Evolutionary conservation across 1,139 yeast genomes (phyloP), one percentile per base, ranked within the genome.

Genomic region (Saccharomycopsis hybrid): DNA sequence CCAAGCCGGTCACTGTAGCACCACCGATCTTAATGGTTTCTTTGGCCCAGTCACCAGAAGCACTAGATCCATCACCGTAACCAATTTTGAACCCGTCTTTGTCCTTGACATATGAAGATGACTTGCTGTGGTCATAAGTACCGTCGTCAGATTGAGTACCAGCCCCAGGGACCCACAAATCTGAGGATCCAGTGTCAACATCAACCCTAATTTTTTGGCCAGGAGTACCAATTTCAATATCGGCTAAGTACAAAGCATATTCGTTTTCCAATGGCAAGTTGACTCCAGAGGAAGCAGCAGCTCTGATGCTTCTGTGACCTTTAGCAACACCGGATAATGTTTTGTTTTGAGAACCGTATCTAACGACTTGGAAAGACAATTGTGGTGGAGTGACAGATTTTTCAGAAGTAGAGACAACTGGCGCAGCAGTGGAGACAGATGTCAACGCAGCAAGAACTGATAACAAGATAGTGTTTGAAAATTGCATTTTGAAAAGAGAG

Each of bases 291-390:
- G 43, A 13, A 13, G 37, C 33, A 37, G 50, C 45, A n/a, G 47
- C 31, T 13, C 60, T 58, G 30, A 56, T 56, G 60, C 55, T 65
- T 2, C 70, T 70, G 1, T 72, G 67, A 45, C 74, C 69, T 4
- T 84, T 83, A 50, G 79, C 69, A 7, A 83, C 84, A 43, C 77
- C 63, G 35, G 76, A 73, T n/a, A 78, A 65, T 5, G 69, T 63
- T 13, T 67, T 59, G 30, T 33, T 25, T 35, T 39, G 29, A 31
- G 41, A 41, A 8, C 29, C 48, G 33, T 35, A 49, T 49, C 50
- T 49, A 25, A 46, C 45, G 30, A 52, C 52, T 4, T 40, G 13
- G 41, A 52, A 52, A 25, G 36, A 42, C 24, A 52, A 13, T 25
- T 43, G 39, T 9, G 43, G 47, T 8, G 50, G 46, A 13, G 36